A percentile compares a stretch with the other conserved stretches of the same genome.
Evolutionary conservation across 1,139 yeast genomes (phyloP).

Genomic region (Pichia kudriavzevii): DNA sequence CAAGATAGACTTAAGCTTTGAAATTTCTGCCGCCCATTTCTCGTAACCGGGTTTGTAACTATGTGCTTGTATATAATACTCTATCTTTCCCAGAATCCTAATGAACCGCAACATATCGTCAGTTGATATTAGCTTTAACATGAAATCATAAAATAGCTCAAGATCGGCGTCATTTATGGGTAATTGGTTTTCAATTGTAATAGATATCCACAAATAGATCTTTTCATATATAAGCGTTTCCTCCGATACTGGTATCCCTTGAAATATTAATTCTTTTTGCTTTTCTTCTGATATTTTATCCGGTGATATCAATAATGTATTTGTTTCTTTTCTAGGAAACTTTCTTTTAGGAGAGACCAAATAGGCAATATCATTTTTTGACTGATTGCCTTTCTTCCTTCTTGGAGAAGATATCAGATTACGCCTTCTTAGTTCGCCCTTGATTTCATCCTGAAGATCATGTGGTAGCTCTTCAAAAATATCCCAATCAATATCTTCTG

Average conservation of each 20-base stretch:
- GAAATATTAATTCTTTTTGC: conserved; percentile 17
- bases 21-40: conserved; percentile 18
- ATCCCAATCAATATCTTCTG: conserved; percentile 39
- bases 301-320: conserved; percentile 3
- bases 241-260: conserved; percentile 17
- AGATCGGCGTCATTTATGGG: conserved; percentile 23
- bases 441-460: conserved; percentile 45
- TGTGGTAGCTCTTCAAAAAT: conserved; percentile 47
- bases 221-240: conserved; percentile 14
- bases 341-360: conserved; percentile 18
- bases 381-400: conserved; percentile 7
- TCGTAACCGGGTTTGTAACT: conserved; percentile 9
- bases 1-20: conserved; percentile 15
- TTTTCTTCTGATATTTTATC: conserved; percentile 5
- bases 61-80: conserved; percentile 1
- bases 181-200: conserved; percentile 14
- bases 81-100: conserved; percentile 2
- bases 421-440: conserved; percentile 34
- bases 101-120: conserved; percentile 10
- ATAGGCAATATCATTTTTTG: conserved; percentile 14
- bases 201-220: conserved; percentile 21
- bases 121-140: conserved; percentile 17
- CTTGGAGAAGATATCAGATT: conserved; percentile 19
- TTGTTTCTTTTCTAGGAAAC: neutral
- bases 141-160: conserved; percentile 21